These are phyloP conservation scores for Daldinia caldariorum DNA, from an alignment of 495 filamentous ascomycete genomes.

Conservation along the genomic window DNA sequence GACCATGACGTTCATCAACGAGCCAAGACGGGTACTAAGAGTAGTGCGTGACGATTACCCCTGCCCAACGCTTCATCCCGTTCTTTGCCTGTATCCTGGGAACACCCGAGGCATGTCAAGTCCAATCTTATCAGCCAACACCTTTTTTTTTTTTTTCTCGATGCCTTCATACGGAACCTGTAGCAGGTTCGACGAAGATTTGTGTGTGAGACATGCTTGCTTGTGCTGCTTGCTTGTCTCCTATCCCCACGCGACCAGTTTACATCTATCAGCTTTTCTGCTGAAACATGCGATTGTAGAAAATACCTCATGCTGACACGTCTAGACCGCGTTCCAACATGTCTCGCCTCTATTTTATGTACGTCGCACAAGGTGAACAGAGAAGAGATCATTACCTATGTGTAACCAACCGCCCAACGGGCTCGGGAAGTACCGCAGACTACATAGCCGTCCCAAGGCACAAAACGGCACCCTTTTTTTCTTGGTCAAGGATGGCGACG, in stretches of 20 bases:
- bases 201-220: constrained; percentile 31
- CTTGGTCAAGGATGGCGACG: constrained; percentile 20
- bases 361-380: background rate
- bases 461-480: constrained; percentile 9
- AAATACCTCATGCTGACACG: constrained; percentile 36
- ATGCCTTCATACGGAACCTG: constrained; percentile 8
- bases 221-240: constrained; percentile 12
- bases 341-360: constrained; percentile 21
- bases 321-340: constrained; percentile 20
- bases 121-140: constrained; percentile 16
- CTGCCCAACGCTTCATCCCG: constrained; percentile 36
- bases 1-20: constrained; percentile 26
- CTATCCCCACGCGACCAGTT: background rate
- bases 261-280: constrained; percentile 13
- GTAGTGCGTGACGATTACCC: constrained; percentile 35
- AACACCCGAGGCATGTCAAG: constrained; percentile 16
- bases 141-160: constrained; percentile 11
- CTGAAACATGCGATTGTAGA: constrained; percentile 26
- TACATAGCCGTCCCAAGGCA: constrained; percentile 10
- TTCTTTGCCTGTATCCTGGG: constrained; percentile 29
- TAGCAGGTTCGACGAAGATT: constrained; percentile 17
- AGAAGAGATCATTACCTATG: too few species aligned
- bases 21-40: constrained; percentile 46
- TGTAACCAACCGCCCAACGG: constrained; percentile 8
- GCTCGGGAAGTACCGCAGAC: constrained; percentile 26